phyloP scores from a whole-genome alignment of 1,284 basidiomycete species.

The Naganishia sp. region DNA sequence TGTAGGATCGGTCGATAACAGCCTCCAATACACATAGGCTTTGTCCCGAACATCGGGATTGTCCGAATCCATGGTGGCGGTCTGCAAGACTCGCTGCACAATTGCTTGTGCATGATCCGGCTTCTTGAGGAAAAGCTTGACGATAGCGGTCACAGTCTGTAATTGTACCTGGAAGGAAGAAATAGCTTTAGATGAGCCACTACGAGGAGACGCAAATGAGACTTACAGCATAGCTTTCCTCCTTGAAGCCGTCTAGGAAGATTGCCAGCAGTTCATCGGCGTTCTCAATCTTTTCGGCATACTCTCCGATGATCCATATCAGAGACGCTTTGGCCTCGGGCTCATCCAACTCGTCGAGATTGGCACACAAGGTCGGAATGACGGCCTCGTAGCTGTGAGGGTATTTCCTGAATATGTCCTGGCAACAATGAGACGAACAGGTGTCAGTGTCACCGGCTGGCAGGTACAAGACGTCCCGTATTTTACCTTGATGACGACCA shows the following conservation, averaged over 20 bases:
- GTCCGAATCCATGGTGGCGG: conserved; percentile 95
- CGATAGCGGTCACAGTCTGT: conserved; percentile 88
- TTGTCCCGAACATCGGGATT: conserved; percentile 95
- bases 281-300: conserved; percentile 93
- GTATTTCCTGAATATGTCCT: conserved; percentile 94
- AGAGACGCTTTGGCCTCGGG: conserved; percentile 95
- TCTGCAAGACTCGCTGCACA: conserved; percentile 93
- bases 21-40: conserved; percentile 93
- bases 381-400: conserved; percentile 95
- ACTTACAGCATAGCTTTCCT: conserved; percentile 76
- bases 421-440: neutral
- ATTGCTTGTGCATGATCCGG: conserved; percentile 85
- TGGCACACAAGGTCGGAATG: conserved; percentile 87
- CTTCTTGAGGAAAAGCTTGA: conserved; percentile 96
- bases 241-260: conserved; percentile 84
- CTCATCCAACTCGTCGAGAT: conserved; percentile 89
- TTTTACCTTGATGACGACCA: conserved; percentile 83
- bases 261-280: conserved; percentile 94
- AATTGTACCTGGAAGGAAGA: conserved; percentile 75
- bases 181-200: neutral
- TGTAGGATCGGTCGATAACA: conserved; percentile 87
- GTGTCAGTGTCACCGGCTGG: neutral
- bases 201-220: too few relatives aligned
- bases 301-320: conserved; percentile 98
- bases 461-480: too few relatives aligned